phyloP scores from a whole-genome alignment of 768 basidiomycete genomes.

The Obba rivulosa region DNA sequence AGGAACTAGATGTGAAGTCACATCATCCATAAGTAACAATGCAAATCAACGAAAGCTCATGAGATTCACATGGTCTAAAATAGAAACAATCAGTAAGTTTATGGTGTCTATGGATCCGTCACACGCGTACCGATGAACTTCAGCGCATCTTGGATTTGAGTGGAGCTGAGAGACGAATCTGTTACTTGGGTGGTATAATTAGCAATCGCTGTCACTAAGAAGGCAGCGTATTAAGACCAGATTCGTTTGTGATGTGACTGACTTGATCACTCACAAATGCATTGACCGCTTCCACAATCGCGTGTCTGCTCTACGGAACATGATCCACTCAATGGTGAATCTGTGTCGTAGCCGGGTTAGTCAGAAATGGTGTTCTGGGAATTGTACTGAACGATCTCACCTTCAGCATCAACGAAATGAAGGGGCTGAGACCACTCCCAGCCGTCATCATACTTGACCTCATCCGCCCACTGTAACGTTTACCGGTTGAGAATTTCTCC shows the following conservation, averaged over 20 bases:
- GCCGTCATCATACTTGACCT: slow-evolving; percentile 33
- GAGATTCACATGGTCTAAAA: too few relatives aligned
- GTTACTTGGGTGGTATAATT: slow-evolving; percentile 50
- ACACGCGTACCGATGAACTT: slow-evolving; percentile 37
- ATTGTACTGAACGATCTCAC: slow-evolving; percentile 2
- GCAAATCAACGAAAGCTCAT: too few relatives aligned
- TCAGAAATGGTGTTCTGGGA: neutral
- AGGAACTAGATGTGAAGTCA: slow-evolving; percentile 17
- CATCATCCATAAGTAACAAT: slow-evolving; percentile 4
- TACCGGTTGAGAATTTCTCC: too few relatives aligned
- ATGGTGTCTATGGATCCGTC: neutral
- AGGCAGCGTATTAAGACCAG: neutral
- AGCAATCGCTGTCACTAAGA: slow-evolving; percentile 46
- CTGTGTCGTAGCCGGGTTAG: neutral
- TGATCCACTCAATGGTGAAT: slow-evolving; percentile 19
- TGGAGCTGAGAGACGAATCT: slow-evolving; percentile 34
- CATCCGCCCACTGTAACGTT: slow-evolving; percentile 46
- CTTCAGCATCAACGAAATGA: slow-evolving; percentile 46
- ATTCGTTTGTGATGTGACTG: too few relatives aligned
- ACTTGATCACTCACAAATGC: slow-evolving; percentile 27
- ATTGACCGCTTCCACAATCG: slow-evolving; percentile 35
- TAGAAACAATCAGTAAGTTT: too few relatives aligned
- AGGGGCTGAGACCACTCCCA: slow-evolving; percentile 27
- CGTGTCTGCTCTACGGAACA: slow-evolving; percentile 45
- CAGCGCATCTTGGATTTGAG: slow-evolving; percentile 45